Evolutionary conservation across 1,284 basidiomycete genomes (phyloP).

Genomic region (Sanghuangporus sanghuang): DNA sequence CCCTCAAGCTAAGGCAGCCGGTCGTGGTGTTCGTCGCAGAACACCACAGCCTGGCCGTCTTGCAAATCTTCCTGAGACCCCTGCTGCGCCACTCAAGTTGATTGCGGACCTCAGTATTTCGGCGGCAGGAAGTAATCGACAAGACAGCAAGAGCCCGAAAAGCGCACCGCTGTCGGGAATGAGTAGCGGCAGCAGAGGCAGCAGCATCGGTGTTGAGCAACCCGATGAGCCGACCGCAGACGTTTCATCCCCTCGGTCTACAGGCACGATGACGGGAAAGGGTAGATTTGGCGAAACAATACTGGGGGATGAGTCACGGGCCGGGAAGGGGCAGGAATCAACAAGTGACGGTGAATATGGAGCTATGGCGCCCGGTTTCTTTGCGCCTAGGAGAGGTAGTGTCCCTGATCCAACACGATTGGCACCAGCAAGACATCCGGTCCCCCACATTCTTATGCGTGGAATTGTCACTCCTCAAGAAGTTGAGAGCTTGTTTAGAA

Average conservation of each 20-base stretch:
- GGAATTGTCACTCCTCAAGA: conserved; percentile 67
- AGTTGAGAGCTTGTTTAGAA: conserved; percentile 73
- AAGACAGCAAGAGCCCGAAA: conserved; percentile 31
- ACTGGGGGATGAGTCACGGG: background rate
- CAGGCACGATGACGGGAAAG: background rate
- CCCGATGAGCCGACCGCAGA: background rate
- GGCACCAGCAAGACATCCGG: conserved; percentile 37
- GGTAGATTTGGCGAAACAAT: background rate
- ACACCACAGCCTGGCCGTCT: conserved; percentile 24
- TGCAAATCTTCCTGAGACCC: conserved; percentile 47
- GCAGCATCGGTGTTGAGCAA: background rate
- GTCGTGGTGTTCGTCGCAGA: background rate
- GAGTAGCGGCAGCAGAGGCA: background rate
- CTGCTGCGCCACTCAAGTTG: conserved; percentile 62
- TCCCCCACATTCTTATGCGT: conserved; percentile 66
- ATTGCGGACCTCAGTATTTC: conserved; percentile 59
- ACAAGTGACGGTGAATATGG: conserved; percentile 10
- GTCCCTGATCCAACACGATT: conserved; percentile 26
- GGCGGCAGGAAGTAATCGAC: conserved; percentile 32
- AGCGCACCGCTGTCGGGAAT: background rate
- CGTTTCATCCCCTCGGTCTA: background rate
- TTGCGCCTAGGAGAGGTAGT: conserved; percentile 8
- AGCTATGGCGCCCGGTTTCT: conserved; percentile 13
- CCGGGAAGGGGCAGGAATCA: background rate
- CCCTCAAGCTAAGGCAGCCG: background rate